These are phyloP conservation scores for Colletotrichum siamense DNA, from an alignment of 2,329 filamentous ascomycete species.

Conservation along the genomic window DNA sequence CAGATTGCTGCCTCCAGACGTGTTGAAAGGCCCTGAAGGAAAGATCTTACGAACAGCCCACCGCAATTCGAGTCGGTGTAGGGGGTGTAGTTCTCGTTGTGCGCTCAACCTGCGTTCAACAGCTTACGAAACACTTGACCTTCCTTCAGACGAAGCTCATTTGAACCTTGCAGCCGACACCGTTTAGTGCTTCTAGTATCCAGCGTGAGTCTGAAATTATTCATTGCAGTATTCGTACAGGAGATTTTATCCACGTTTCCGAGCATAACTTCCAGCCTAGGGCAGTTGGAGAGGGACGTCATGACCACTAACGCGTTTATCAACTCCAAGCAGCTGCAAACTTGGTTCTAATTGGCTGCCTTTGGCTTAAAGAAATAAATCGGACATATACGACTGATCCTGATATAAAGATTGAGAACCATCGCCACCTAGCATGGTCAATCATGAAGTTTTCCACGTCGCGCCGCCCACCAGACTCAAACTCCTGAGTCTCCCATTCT, in stretches of 20 bases:
- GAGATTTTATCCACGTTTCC: not conserved
- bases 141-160: not conserved
- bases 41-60: not conserved
- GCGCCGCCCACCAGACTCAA: too few species aligned
- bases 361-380: not conserved
- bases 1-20: not conserved
- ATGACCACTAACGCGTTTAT: rapidly evolving
- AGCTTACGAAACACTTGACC: not conserved
- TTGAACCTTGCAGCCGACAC: not conserved
- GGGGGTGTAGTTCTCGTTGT: not conserved
- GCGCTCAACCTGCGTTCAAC: not conserved
- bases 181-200: not conserved
- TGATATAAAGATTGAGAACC: not conserved
- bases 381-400: not conserved
- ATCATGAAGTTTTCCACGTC: not conserved
- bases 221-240: not conserved
- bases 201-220: not conserved
- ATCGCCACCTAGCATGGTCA: not conserved
- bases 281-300: not conserved
- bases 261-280: not conserved
- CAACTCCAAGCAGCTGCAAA: not conserved
- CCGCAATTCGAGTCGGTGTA: not conserved
- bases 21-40: not conserved
- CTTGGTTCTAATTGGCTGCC: not conserved
- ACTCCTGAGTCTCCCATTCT: not conserved